Evolutionary conservation across 495 filamentous ascomycete genomes (phyloP).

Genomic region (Podospora appendiculata): DNA sequence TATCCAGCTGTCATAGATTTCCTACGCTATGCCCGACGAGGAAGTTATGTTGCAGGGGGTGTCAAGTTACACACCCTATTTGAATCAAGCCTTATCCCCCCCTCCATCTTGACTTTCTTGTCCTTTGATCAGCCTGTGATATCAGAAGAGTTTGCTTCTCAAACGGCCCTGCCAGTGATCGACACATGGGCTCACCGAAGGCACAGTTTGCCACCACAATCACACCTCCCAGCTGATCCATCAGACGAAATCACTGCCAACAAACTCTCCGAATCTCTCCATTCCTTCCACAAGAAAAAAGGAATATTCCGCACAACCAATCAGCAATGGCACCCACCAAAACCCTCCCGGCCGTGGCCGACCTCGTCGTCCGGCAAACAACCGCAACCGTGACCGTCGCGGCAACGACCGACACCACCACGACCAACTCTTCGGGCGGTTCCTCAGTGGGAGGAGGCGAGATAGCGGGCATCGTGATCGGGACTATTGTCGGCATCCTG

Average conservation of each 20-base stretch:
- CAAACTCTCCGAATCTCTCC: not conserved
- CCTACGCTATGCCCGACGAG: no score
- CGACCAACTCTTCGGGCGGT: not conserved
- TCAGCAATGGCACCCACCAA: slow-evolving; percentile 15
- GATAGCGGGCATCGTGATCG: slow-evolving; percentile 24
- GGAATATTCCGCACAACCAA: not conserved
- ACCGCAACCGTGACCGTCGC: slow-evolving; percentile 10
- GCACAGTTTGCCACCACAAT: not conserved
- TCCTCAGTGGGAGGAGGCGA: slow-evolving; percentile 1
- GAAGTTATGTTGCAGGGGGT: no score
- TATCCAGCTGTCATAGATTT: no score
- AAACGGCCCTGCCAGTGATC: not conserved
- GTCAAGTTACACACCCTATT: no score
- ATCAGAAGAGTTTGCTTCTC: no score
- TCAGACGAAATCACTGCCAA: not conserved
- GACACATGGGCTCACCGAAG: not conserved
- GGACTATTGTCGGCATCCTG: slow-evolving; percentile 17
- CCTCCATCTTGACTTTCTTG: no score
- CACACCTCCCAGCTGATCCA: not conserved
- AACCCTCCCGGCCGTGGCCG: slow-evolving; percentile 6
- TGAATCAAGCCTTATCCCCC: no score
- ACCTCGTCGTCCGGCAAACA: slow-evolving; percentile 9
- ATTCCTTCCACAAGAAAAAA: not conserved
- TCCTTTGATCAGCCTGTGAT: no score
- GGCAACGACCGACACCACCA: not conserved